These are phyloP conservation scores for Stropharia rugosoannulata DNA, from an alignment of 768 basidiomycete species.

Conservation along the genomic window DNA sequence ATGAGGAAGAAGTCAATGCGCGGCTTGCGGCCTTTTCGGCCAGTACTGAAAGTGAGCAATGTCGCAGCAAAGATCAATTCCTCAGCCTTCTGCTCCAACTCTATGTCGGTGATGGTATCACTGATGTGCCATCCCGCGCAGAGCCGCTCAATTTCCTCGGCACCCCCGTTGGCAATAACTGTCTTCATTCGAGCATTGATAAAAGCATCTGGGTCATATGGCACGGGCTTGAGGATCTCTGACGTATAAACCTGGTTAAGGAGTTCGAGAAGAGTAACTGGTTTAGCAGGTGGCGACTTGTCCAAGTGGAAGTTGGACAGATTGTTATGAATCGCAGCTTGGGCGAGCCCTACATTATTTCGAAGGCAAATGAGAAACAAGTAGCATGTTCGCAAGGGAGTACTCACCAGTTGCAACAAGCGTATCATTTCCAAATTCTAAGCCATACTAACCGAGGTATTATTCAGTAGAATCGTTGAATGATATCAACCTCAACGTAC, in stretches of 20 bases:
- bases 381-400: not conserved
- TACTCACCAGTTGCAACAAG: constrained; percentile 49
- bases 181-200: constrained; percentile 33
- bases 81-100: constrained; percentile 41
- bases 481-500: constrained; percentile 29
- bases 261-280: constrained; percentile 46
- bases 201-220: constrained; percentile 48
- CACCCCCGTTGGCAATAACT: constrained; percentile 35
- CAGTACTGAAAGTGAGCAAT: constrained; percentile 45
- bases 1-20: constrained; percentile 60
- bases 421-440: constrained; percentile 50
- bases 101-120: constrained; percentile 26
- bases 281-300: constrained; percentile 16
- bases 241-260: constrained; percentile 52
- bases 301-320: constrained; percentile 31
- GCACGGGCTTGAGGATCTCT: constrained; percentile 45
- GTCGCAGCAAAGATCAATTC: constrained; percentile 50
- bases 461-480: not conserved
- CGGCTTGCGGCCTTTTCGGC: constrained; percentile 44
- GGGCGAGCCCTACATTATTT: constrained; percentile 41
- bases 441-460: constrained; percentile 38
- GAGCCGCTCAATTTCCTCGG: constrained; percentile 44
- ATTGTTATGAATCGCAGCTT: constrained; percentile 41
- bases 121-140: constrained; percentile 39
- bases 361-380: not conserved